These are phyloP conservation scores for Aureobasidium sp. DNA, from an alignment of 2,329 filamentous ascomycete genomes.

Conservation along the genomic window DNA sequence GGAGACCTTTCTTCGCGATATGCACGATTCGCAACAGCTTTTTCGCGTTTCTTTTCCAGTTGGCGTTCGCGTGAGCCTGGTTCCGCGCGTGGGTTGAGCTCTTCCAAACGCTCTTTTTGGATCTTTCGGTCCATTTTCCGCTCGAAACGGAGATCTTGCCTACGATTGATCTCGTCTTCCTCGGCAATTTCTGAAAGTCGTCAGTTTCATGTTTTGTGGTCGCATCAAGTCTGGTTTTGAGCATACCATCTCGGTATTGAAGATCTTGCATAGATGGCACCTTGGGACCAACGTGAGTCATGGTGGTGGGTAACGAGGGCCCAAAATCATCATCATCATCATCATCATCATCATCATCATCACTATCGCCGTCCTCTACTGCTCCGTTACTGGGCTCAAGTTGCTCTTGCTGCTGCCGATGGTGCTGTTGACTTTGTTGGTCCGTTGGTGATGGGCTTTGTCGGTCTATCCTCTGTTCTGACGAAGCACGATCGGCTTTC, in stretches of 20 bases:
- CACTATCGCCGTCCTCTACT: slow-evolving; percentile 27
- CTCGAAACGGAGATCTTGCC: slow-evolving; percentile 51
- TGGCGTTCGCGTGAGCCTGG: slow-evolving; percentile 74
- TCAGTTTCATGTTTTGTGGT: not conserved
- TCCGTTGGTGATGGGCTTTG: not conserved
- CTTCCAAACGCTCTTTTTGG: slow-evolving; percentile 69
- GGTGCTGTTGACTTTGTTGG: not conserved
- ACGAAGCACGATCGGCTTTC: slow-evolving; percentile 35
- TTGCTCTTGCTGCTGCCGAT: slow-evolving; percentile 9
- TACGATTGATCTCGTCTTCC: slow-evolving; percentile 40
- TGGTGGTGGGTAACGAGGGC: slow-evolving; percentile 40
- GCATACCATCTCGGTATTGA: slow-evolving; percentile 47
- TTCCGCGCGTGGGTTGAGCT: slow-evolving; percentile 75
- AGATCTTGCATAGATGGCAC: slow-evolving; percentile 72
- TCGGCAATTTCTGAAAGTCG: slow-evolving; percentile 39
- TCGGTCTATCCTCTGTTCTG: slow-evolving; percentile 18
- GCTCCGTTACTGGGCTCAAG: slow-evolving; percentile 16
- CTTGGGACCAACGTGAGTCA: slow-evolving; percentile 43
- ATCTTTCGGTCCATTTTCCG: slow-evolving; percentile 58
- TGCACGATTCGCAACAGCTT: slow-evolving; percentile 63
- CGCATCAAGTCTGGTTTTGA: not conserved
- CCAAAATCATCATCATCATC: slow-evolving; percentile 57
- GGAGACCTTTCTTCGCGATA: slow-evolving; percentile 63
- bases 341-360: slow-evolving; percentile 47
- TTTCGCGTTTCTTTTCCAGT: slow-evolving; percentile 75